phyloP scores from a whole-genome alignment of 768 basidiomycete species.

The Leccinum imitatum region DNA sequence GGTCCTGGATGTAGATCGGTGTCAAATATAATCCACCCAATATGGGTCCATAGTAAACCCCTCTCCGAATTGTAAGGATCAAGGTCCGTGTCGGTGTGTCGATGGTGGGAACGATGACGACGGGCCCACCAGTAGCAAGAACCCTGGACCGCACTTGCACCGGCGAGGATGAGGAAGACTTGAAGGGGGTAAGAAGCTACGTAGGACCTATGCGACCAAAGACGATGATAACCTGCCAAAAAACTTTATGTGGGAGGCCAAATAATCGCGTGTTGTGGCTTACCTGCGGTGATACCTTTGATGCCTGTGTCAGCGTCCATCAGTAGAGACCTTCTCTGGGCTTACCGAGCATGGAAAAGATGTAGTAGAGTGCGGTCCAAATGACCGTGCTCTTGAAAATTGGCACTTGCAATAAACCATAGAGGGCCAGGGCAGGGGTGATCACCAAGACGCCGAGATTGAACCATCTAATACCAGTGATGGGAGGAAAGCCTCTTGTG shows the following conservation, averaged over 20 bases:
- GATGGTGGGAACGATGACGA: slow-evolving; percentile 80
- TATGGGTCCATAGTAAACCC: slow-evolving; percentile 76
- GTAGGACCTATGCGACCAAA: slow-evolving; percentile 86
- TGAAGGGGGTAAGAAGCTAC: slow-evolving; percentile 73
- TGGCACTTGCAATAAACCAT: slow-evolving; percentile 57
- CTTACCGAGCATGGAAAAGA: slow-evolving; percentile 84
- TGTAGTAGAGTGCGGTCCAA: slow-evolving; percentile 71
- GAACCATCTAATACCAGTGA: slow-evolving; percentile 70
- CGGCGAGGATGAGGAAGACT: slow-evolving; percentile 66
- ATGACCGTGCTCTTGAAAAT: slow-evolving; percentile 50
- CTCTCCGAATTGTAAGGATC: slow-evolving; percentile 83
- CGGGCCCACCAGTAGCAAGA: slow-evolving; percentile 89
- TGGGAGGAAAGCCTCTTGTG: slow-evolving; percentile 41
- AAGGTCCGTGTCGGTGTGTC: slow-evolving; percentile 82
- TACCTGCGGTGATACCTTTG: slow-evolving; percentile 54
- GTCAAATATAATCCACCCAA: slow-evolving; percentile 85
- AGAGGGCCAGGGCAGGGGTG: slow-evolving; percentile 69
- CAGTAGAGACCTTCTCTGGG: slow-evolving; percentile 4
- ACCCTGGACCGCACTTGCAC: slow-evolving; percentile 82
- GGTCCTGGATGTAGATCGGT: slow-evolving; percentile 68
- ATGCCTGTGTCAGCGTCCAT: slow-evolving; percentile 11
- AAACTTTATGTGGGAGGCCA: slow-evolving; percentile 2
- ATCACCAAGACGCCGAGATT: slow-evolving; percentile 67
- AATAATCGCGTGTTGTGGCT: neutral
- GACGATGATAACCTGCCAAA: slow-evolving; percentile 68